Base-by-base conservation (phyloP, 768 basidiomycete species). In the Collybia nuda region DNA sequence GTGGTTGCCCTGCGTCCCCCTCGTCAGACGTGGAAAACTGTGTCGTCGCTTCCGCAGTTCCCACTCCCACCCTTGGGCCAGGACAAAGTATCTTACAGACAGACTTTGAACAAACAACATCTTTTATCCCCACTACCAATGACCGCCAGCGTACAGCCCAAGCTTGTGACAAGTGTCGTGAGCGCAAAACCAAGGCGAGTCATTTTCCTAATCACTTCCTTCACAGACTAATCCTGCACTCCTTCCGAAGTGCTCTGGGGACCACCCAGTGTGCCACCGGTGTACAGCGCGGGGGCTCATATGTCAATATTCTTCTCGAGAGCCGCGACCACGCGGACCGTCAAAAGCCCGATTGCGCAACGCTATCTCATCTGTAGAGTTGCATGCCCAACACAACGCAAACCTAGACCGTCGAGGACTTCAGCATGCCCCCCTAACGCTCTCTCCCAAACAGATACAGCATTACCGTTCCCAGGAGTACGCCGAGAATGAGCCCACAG, bases 161-260 rank as follows among this genome's bases (percentile, higher is more conserved):
- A 51, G 81, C 81, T 18, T 84, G 81, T 57, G 76, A 79, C 51
- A 79, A 78, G 59, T 84, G 81, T 58, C 67, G 81, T 15, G 74
- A 76, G 50, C 70, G 81, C 21, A 84, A 84, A 65, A 80, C 79
- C 6, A 82, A 82, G 71, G 82, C 79, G 51, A 35, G 68, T 50
- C 24, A 19, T 21, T 35, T 35, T 22, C 8, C 18, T 5, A 3
- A 5, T 2, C 9, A 26, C n/a, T 41, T 23, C 23, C 22, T 26
- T 12, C 42, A 29, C 26, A 45, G 19, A 12, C 24, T 22, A 26
- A 22, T 35, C 17, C 39, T 28, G 22, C 21, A 43, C 17, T 55
- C 3, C 32, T 11, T 32, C 32, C 12, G 32, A 32, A 84, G 82
- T 84, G 82, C 57, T 81, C 79, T 12, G 82, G 82, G n/a, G 75